Evolutionary conservation across 352 stramenopile species (phyloP).

Genomic region (Pythium angustatum): DNA sequence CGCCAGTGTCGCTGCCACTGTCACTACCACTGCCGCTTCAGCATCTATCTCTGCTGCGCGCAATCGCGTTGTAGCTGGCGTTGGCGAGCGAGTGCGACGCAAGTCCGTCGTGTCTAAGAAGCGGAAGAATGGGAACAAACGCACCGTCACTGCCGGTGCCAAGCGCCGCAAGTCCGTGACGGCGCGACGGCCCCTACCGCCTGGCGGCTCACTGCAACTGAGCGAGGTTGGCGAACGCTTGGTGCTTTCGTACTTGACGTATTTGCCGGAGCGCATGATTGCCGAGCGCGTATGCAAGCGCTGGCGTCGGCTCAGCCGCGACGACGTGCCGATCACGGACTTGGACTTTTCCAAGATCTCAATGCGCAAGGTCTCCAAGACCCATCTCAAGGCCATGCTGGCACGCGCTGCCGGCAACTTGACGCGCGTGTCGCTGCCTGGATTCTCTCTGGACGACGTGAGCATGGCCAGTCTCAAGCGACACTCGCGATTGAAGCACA

Average conservation of each 20-base stretch:
- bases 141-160: not conserved
- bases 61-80: not conserved
- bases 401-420: conserved; percentile 40
- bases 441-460: conserved; percentile 48
- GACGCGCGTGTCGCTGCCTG: conserved; percentile 38
- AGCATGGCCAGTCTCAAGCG: conserved; percentile 39
- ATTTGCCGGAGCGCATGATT: conserved; percentile 50
- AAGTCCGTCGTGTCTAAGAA: not conserved
- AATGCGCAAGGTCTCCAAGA: conserved; percentile 32
- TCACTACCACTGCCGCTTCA: not conserved
- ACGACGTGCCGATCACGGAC: conserved; percentile 42
- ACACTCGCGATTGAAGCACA: conserved; percentile 37
- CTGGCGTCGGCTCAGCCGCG: conserved; percentile 45
- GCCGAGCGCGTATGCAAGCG: conserved; percentile 59
- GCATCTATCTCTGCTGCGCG: not conserved
- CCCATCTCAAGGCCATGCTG: conserved; percentile 42
- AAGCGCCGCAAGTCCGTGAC: not conserved
- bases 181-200: not conserved
- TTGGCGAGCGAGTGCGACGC: not conserved
- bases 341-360: conserved; percentile 50
- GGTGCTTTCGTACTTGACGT: conserved; percentile 51
- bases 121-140: not conserved
- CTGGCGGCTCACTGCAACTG: conserved; percentile 23
- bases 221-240: conserved; percentile 45
- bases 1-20: not conserved